phyloP scores from a whole-genome alignment of 2,329 filamentous ascomycete genomes.

The Penicillium griseofulvum region DNA sequence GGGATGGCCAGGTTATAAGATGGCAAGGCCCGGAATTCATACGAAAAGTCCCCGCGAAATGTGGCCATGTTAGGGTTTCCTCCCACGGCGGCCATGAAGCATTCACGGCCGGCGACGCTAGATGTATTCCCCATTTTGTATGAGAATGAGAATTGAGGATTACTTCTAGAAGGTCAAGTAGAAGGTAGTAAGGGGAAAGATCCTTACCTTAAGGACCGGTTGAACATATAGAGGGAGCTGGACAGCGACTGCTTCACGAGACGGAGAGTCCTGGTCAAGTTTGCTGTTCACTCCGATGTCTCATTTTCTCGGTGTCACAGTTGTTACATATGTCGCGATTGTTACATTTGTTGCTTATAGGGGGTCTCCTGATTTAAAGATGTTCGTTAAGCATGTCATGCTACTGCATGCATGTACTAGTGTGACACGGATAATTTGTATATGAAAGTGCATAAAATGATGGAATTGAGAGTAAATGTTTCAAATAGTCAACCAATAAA shows the following conservation, averaged over 20 bases:
- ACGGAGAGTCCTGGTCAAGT: background rate
- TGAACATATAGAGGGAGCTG: background rate
- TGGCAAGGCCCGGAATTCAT: conserved; percentile 11
- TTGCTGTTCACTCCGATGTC: background rate
- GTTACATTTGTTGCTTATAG: background rate
- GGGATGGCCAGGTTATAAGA: conserved; percentile 29
- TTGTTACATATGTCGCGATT: background rate
- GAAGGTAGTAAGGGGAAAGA: background rate
- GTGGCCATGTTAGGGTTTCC: conserved; percentile 12
- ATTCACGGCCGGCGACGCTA: conserved; percentile 19
- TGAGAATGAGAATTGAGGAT: background rate
- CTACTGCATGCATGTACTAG: background rate
- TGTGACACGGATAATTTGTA: background rate
- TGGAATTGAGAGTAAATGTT: background rate
- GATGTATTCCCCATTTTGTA: conserved; percentile 17
- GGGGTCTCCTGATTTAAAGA: background rate
- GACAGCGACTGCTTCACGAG: background rate
- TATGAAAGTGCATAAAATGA: background rate
- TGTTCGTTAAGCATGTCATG: background rate
- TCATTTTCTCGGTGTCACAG: background rate
- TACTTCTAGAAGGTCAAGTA: no score
- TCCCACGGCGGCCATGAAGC: conserved; percentile 23
- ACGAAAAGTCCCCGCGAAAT: conserved; percentile 23
- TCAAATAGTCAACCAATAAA: background rate
- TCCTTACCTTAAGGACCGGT: no score